Evolutionary conservation across 139 green algal species (phyloP).

Genomic region (Chlamydomonas sp.): DNA sequence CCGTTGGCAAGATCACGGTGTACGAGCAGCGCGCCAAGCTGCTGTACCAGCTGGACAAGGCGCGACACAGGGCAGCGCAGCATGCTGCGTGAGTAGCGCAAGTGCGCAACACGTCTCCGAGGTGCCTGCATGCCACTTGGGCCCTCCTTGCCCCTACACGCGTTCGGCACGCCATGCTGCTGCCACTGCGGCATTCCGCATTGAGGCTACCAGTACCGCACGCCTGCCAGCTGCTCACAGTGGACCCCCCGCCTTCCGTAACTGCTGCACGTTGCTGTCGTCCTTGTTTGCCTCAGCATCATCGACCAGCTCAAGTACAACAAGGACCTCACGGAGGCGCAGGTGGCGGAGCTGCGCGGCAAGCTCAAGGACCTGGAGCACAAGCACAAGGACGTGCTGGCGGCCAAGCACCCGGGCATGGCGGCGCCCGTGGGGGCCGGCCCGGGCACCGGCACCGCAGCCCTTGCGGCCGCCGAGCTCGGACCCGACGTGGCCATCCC

Average conservation of each 20-base stretch:
- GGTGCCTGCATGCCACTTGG: no score
- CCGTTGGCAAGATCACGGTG: constrained; percentile 51
- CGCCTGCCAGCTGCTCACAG: neutral
- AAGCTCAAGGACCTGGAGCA: constrained; percentile 35
- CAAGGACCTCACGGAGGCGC: constrained; percentile 46
- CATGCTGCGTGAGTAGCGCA: constrained; percentile 21
- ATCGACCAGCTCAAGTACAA: constrained; percentile 52
- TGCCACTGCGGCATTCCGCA: neutral
- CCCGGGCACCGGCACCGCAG: neutral
- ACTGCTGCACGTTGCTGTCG: no score
- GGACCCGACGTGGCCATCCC: constrained; percentile 19
- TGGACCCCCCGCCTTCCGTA: no score
- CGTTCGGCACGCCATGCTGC: neutral
- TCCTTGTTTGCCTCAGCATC: constrained; percentile 27
- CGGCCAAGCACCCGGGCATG: constrained; percentile 6
- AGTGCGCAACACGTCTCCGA: no score
- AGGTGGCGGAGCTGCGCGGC: constrained; percentile 39
- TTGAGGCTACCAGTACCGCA: neutral
- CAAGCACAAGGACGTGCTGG: constrained; percentile 33
- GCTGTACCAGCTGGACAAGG: constrained; percentile 65
- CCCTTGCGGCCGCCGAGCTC: constrained; percentile 13
- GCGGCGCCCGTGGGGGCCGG: neutral
- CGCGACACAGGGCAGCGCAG: constrained; percentile 55
- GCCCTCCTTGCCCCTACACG: neutral
- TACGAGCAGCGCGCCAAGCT: constrained; percentile 68